Evolutionary conservation across 768 basidiomycete species (phyloP), one percentile per base, ranked within the genome.

Genomic region (Daedaleopsis nitida): DNA sequence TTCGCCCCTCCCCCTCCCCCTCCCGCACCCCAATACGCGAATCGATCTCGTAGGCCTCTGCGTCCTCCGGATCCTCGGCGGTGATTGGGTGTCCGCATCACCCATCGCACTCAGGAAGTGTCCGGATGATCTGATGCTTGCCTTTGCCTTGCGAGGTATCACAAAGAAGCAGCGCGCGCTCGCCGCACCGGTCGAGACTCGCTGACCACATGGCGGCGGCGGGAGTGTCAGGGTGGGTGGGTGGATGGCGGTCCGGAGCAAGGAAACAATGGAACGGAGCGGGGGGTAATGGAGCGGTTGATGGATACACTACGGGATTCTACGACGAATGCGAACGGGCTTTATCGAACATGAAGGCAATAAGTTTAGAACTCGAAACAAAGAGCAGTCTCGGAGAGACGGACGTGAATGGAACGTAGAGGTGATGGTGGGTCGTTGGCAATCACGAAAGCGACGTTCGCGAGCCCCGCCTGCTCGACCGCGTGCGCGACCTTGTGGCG

Each of bases 401-500:
- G 55, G 49, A 61, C 44, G 47, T 62, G 56, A 45, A 55, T 62
- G 27, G 27, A 32, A 32, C 27, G 27, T 32, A 32, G 7, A 32
- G 27, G 27, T 32, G 55, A 58, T 48, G 50, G 48, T 13, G 17
- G 55, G 19, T 21, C 14, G 37, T 43, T 32, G 50, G 17, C 37
- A 47, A 45, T 74, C 66, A 74, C 16, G 72, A 71, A 44, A 71
- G 70, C 38, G 70, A 66, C 59, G 65, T 68, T 43, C 70, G 67
- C 37, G 72, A 69, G 12, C 66, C 65, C 49, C 80, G 78, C 63
- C 78, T 73, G 59, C 76, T 74, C 42, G 76, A 75, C 43, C 78
- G 76, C 52, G 77, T 76, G 42, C 80, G 80, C 35, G 81, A 74
- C 45, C 82, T 79, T 9, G 81, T 81, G 50, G 81, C 81, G 47